Evolutionary conservation across 257 asterid genomes (phyloP).

Genomic region (Solanum habrochaites): DNA sequence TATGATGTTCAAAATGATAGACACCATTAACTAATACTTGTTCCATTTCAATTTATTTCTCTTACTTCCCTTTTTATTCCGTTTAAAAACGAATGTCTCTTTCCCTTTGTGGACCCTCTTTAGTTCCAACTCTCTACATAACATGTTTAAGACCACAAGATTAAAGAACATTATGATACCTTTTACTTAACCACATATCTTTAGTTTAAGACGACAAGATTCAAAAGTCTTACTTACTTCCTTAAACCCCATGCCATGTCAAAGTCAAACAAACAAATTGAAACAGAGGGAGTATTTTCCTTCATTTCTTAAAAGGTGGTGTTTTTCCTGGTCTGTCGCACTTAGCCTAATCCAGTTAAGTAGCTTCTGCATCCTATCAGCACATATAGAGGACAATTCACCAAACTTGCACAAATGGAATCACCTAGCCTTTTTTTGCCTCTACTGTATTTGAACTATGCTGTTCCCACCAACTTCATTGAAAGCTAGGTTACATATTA

Average conservation of each 20-base stretch:
- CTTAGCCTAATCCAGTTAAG: too few species aligned
- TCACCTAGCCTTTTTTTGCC: neutral
- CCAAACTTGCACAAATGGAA: neutral
- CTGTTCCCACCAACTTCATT: neutral
- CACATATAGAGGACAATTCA: neutral
- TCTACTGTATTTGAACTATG: neutral
- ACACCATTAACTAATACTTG: neutral
- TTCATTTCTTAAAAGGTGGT: neutral
- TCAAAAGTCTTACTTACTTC: neutral
- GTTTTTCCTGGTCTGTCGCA: too few species aligned
- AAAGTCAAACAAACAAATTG: neutral
- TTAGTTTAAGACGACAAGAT: neutral
- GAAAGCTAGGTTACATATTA: neutral
- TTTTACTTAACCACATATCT: neutral
- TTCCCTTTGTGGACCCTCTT: neutral
- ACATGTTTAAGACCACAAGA: neutral
- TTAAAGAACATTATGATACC: neutral
- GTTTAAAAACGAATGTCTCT: neutral
- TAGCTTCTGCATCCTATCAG: neutral
- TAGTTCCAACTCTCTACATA: neutral
- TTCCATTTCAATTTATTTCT: neutral
- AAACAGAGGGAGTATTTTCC: neutral
- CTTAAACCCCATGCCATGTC: neutral
- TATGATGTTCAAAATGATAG: neutral
- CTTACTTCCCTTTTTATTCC: neutral